A percentile compares a stretch with the other conserved stretches of the same genome.
Evolutionary conservation across 2,329 filamentous ascomycete species (phyloP).

Genomic region (Alternaria alternata): DNA sequence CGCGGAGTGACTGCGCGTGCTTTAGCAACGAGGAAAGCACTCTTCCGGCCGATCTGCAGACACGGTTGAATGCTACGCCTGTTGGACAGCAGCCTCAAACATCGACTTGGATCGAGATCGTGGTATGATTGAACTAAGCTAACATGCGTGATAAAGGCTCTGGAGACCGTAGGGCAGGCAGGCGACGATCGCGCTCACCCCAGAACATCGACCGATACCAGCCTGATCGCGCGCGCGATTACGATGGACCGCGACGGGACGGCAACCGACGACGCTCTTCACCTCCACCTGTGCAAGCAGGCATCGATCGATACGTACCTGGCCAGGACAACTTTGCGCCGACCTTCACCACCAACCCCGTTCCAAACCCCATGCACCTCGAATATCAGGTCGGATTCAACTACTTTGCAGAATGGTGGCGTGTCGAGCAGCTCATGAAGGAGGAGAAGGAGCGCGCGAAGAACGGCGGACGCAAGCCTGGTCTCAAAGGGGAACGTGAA

Average conservation of each 20-base stretch:
- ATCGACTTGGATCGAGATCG: neutral
- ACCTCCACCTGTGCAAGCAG: constrained; percentile 67
- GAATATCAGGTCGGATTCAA: constrained; percentile 86
- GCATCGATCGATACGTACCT: constrained; percentile 86
- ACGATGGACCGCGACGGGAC: constrained; percentile 69
- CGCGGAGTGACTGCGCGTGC: constrained; percentile 4
- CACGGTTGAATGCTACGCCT: neutral
- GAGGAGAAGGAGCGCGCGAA: constrained; percentile 78
- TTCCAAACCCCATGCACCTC: constrained; percentile 75
- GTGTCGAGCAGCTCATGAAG: constrained; percentile 81
- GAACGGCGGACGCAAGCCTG: constrained; percentile 72
- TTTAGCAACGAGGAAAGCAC: neutral
- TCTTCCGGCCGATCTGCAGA: neutral
- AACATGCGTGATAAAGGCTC: constrained; percentile 24
- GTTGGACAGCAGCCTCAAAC: neutral
- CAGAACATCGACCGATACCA: constrained; percentile 78
- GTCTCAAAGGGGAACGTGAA: constrained; percentile 70
- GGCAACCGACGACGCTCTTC: constrained; percentile 68
- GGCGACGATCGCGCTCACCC: constrained; percentile 74
- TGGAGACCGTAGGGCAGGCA: constrained; percentile 43
- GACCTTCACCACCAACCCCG: constrained; percentile 67
- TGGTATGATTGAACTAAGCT: neutral
- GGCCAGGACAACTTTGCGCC: constrained; percentile 69
- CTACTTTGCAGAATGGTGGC: constrained; percentile 88
- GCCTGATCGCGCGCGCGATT: constrained; percentile 73